Percentiles rank a stretch among this genome's conserved stretches.
phyloP scores from a whole-genome alignment of 2,329 filamentous ascomycete species.

The Paraphaeosphaeria sporulosa region DNA sequence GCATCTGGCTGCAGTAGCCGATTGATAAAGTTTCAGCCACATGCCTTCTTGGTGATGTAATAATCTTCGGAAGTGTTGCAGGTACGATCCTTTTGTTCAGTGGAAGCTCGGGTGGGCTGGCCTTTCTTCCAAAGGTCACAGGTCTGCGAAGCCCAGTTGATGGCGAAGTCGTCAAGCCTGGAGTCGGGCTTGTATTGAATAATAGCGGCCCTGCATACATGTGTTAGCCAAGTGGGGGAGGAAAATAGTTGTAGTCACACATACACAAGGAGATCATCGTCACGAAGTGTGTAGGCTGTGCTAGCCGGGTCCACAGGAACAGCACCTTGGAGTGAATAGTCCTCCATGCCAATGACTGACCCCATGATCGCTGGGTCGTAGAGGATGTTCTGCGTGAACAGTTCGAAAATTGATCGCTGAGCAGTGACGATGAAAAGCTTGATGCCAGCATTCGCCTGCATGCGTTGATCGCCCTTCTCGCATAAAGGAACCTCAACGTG shows the following conservation, averaged over 20 bases:
- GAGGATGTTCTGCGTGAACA: constrained; percentile 15
- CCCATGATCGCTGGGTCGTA: not conserved
- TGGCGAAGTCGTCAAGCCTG: constrained; percentile 4
- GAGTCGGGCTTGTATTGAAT: not conserved
- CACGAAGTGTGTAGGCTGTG: not conserved
- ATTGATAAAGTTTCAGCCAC: no score
- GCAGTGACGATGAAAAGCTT: constrained; percentile 38
- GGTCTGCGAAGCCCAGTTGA: constrained; percentile 1
- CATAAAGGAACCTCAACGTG: not conserved
- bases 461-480: constrained; percentile 1
- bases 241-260: not conserved
- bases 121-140: not conserved
- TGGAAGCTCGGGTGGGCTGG: constrained; percentile 17
- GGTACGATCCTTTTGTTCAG: no score
- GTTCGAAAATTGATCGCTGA: constrained; percentile 42
- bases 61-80: no score
- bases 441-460: constrained; percentile 3
- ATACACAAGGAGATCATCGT: not conserved
- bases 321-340: not conserved
- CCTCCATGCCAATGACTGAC: constrained; percentile 1
- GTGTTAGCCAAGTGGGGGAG: not conserved
- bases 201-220: not conserved
- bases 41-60: no score
- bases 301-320: not conserved
- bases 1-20: no score